Conservation (phyloP, 257 asterid species). For the Nicotiana tomentosiformis region DNA sequence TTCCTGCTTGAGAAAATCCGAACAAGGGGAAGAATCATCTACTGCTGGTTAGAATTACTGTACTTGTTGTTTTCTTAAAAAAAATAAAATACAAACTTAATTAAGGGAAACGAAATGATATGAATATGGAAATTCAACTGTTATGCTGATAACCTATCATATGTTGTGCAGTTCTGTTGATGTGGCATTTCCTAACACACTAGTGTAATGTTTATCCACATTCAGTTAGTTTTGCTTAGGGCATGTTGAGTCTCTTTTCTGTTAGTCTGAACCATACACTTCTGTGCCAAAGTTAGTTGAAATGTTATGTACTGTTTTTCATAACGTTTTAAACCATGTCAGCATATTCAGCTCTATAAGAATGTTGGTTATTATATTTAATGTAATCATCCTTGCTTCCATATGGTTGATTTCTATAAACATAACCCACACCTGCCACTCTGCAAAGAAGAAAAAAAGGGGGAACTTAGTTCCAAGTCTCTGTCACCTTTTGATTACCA, state of each 20-base stretch:
- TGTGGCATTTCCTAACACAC: not conserved
- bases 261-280: not conserved
- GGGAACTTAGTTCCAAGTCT: not conserved
- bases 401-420: not conserved
- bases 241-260: not conserved
- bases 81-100: not conserved
- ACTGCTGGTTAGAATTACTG: constrained; percentile 29
- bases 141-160: not conserved
- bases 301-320: not conserved
- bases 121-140: not conserved
- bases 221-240: not conserved
- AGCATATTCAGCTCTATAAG: not conserved
- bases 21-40: constrained; percentile 54
- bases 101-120: not conserved
- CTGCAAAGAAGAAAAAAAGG: not conserved
- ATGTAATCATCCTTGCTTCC: not conserved
- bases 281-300: not conserved
- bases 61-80: not conserved
- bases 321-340: not conserved
- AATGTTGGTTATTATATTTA: not conserved
- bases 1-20: constrained; percentile 50
- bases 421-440: not conserved
- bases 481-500: not conserved
- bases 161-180: not conserved
- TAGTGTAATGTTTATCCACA: not conserved